These are phyloP conservation scores for Salvia miltiorrhiza DNA, from an alignment of 257 asterid species.

Conservation along the genomic window DNA sequence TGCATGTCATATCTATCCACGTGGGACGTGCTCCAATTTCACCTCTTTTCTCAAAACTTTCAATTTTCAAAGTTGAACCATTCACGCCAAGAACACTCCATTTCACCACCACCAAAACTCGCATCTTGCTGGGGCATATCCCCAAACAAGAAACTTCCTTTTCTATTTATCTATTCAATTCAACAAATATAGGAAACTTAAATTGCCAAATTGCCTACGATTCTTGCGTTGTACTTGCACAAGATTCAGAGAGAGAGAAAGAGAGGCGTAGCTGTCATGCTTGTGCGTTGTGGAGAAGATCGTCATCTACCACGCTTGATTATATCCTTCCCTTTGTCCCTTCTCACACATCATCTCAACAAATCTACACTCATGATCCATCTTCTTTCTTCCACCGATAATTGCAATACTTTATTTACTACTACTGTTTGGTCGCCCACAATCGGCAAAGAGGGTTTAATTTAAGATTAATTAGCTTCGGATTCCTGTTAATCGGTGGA, in stretches of 20 bases:
- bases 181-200: background rate
- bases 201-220: background rate
- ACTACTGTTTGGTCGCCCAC: no score
- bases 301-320: slow-evolving; percentile 28
- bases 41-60: background rate
- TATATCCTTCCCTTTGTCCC: slow-evolving; percentile 29
- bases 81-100: slow-evolving; percentile 37
- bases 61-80: slow-evolving; percentile 32
- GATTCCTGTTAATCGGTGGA: background rate
- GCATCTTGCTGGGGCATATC: slow-evolving; percentile 16
- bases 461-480: background rate
- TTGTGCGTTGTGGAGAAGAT: slow-evolving; percentile 24
- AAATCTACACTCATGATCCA: background rate
- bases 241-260: slow-evolving; percentile 1
- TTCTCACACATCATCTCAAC: background rate
- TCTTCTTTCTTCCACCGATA: background rate
- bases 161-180: slow-evolving; percentile 4
- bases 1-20: slow-evolving; percentile 28
- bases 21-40: slow-evolving; percentile 24
- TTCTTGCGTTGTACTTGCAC: slow-evolving; percentile 16
- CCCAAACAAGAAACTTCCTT: background rate
- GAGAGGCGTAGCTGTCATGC: slow-evolving; percentile 22
- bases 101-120: slow-evolving; percentile 1
- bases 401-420: background rate
- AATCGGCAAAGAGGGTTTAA: background rate